Percentiles rank a stretch among this genome's conserved stretches.
Evolutionary conservation across 1,284 basidiomycete genomes (phyloP).

Genomic region (Papiliotrema nemorosa): DNA sequence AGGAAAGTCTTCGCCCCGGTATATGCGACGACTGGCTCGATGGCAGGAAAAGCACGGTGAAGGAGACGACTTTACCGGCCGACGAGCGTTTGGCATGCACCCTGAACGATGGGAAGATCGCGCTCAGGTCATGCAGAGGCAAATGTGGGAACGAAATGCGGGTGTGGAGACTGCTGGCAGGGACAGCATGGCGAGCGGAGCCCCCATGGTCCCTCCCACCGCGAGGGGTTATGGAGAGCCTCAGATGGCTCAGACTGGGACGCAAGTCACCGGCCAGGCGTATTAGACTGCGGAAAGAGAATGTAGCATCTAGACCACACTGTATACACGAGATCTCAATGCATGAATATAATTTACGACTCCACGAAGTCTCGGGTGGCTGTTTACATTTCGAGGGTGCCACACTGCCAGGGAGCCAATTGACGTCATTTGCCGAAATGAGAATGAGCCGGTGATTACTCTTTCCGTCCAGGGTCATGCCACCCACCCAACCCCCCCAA

Average conservation of each 20-base stretch:
- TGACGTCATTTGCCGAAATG: no score
- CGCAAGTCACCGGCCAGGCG: no score
- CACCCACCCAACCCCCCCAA: not conserved
- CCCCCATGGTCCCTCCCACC: constrained; percentile 3
- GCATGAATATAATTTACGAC: no score
- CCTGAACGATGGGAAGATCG: constrained; percentile 34
- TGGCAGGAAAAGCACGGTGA: constrained; percentile 45
- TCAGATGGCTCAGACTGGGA: no score
- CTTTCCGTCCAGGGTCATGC: not conserved
- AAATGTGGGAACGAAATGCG: constrained; percentile 27
- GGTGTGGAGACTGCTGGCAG: not conserved
- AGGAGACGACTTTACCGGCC: constrained; percentile 43
- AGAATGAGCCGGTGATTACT: no score
- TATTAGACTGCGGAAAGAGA: no score
- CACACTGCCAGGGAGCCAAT: no score
- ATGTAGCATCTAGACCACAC: no score
- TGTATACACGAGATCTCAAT: no score
- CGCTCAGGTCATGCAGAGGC: constrained; percentile 20
- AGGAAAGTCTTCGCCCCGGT: constrained; percentile 48
- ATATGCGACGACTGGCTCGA: constrained; percentile 44
- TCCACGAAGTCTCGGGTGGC: no score
- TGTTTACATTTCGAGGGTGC: no score
- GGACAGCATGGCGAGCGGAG: constrained; percentile 7
- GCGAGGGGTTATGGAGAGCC: no score
- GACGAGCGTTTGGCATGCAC: constrained; percentile 29